Evolutionary conservation across 345 rosid species (phyloP).

Genomic region (Syzygium jambos): DNA sequence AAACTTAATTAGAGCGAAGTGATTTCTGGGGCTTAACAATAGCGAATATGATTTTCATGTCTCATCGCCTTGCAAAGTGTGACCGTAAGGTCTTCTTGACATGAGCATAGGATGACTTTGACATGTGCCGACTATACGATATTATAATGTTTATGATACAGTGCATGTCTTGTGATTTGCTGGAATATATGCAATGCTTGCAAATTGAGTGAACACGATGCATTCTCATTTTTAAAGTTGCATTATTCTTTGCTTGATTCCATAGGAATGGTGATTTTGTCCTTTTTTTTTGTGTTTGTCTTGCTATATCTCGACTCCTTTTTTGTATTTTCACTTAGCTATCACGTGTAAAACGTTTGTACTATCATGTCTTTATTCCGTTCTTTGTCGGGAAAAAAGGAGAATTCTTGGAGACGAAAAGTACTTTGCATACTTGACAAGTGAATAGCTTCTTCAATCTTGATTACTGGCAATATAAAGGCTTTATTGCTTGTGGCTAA

Average conservation of each 20-base stretch:
- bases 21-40: not conserved
- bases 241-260: not conserved
- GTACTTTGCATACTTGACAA: not conserved
- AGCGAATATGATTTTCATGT: not conserved
- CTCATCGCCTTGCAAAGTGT: not conserved
- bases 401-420: not conserved
- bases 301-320: too few relatives aligned
- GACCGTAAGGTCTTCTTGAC: not conserved
- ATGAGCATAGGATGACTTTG: not conserved
- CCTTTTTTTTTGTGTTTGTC: too few relatives aligned
- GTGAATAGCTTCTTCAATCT: not conserved
- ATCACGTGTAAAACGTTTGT: not conserved
- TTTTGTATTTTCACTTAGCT: not conserved
- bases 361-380: not conserved
- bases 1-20: not conserved
- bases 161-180: not conserved
- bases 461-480: not conserved
- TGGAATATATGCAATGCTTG: not conserved
- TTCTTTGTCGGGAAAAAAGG: not conserved
- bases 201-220: fast-evolving
- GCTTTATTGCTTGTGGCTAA: not conserved
- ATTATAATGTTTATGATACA: too few relatives aligned
- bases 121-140: not conserved
- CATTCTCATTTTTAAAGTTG: not conserved
- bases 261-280: too few relatives aligned